Percentiles rank a stretch among this genome's conserved stretches.
Evolutionary conservation across 805 yeast genomes (phyloP).

Genomic region (Candida tallmaniae): DNA sequence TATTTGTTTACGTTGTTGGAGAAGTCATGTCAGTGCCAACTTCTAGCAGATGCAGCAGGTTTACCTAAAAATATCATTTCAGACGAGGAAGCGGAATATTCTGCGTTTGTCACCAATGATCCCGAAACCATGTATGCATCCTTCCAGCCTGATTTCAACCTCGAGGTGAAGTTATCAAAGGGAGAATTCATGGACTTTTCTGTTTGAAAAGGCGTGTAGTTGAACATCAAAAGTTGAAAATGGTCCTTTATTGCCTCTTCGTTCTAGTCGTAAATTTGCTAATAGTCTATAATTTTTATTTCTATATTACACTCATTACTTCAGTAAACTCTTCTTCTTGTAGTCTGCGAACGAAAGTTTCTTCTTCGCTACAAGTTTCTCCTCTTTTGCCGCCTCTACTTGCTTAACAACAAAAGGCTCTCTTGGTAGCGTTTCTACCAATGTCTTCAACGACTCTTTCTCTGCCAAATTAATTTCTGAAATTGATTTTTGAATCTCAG

Average conservation of each 20-base stretch:
- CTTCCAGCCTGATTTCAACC: slow-evolving; percentile 58
- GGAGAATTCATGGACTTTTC: slow-evolving; percentile 1
- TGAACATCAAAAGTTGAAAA: too few relatives aligned
- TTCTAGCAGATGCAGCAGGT: slow-evolving; percentile 27
- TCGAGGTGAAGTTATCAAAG: not conserved
- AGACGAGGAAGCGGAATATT: slow-evolving; percentile 66
- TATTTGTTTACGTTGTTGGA: slow-evolving; percentile 29
- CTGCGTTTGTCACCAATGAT: slow-evolving; percentile 53
- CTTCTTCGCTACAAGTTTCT: slow-evolving; percentile 21
- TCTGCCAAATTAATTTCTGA: slow-evolving; percentile 10
- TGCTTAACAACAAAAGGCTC: slow-evolving; percentile 6
- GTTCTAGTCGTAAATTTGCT: too few relatives aligned
- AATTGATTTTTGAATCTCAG: slow-evolving; percentile 11
- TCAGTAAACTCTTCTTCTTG: slow-evolving; percentile 47
- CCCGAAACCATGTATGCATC: slow-evolving; percentile 68
- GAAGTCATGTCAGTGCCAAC: slow-evolving; percentile 25
- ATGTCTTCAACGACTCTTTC: slow-evolving; percentile 6
- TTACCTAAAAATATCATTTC: slow-evolving; percentile 37
- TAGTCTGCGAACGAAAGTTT: slow-evolving; percentile 75
- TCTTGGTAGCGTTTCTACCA: slow-evolving; percentile 2
- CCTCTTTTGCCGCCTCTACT: slow-evolving; percentile 6
- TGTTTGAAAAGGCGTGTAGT: too few relatives aligned
- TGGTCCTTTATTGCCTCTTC: too few relatives aligned
- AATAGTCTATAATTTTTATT: not conserved
- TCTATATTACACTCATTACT: slow-evolving; percentile 12